Evolutionary conservation across 2,329 filamentous ascomycete genomes (phyloP), one percentile per base, ranked within the genome.

Genomic region (Erysiphe neolycopersici): DNA sequence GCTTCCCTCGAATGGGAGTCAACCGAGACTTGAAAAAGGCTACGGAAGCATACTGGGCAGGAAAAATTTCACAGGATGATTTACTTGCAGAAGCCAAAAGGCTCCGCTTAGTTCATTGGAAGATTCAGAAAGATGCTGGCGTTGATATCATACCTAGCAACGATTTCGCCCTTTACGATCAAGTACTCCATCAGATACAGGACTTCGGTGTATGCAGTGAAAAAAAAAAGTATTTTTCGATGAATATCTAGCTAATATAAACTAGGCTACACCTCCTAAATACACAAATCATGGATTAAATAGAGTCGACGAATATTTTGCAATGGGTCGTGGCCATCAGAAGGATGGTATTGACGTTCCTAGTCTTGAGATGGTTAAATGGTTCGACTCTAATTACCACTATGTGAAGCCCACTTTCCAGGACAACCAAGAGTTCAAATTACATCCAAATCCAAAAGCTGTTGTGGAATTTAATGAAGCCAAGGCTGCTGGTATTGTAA

Each of bases 351-450:
- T 95, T 56, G 89, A 98, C 64, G 89, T 95, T 53, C 83, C 87
- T 55, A 73, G 71, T 59, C 69, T 93, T 65, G 89, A 98, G 73
- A 98, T 98, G 89, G 89, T 98, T 58, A 98, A 98, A 73, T 98
- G 89, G 89, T 98, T 98, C 62, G 89, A 98, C 73, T 93, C 84
- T 53, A 98, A 98, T 79, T 98, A 98, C 78, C 89, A 95, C 74
- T 98, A 98, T 65, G 89, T 95, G 68, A 95, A 95, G 77, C 89
- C 89, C 51, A 94, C 89, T 50, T 75, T 98, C 53, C 84, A 94
- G 67, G 78, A 94, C 68, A 79, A 81, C 72, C 89, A 98, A 74
- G 77, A 72, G 59, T 98, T 98, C 77, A 85, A 79, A 66, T 82
- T 98, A 50, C 65, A 70, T 49, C 66, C 73, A 54, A 78, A 77